phyloP scores from a whole-genome alignment of 306 rosid genomes.

The Begonia peltatifolia region DNA sequence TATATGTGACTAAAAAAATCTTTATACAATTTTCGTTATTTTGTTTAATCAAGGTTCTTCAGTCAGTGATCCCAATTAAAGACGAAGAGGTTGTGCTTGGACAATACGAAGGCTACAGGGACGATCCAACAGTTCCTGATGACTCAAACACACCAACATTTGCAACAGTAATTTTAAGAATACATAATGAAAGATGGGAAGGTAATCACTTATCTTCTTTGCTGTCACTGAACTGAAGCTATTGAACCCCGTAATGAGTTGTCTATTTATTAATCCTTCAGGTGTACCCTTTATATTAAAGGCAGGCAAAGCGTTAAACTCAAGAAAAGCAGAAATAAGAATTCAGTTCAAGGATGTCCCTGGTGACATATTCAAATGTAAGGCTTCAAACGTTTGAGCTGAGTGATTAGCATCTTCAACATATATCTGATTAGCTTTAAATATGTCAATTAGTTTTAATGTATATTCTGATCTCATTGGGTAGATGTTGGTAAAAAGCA shows the following conservation, averaged over 20 bases:
- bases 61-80: constrained; percentile 71
- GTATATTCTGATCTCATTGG: constrained; percentile 1
- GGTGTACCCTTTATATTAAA: constrained; percentile 92
- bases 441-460: too few species aligned
- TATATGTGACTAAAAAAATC: too few species aligned
- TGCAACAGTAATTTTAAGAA: constrained; percentile 67
- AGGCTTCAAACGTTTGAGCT: constrained; percentile 7
- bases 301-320: constrained; percentile 87
- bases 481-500: constrained; percentile 61
- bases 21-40: constrained; percentile 9
- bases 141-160: constrained; percentile 93
- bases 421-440: neutral
- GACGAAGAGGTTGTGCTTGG: constrained; percentile 88
- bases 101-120: constrained; percentile 90
- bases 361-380: constrained; percentile 95
- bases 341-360: constrained; percentile 97
- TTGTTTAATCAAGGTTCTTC: constrained; percentile 57
- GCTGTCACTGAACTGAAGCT: neutral
- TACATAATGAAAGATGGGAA: constrained; percentile 97
- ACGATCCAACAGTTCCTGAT: constrained; percentile 91
- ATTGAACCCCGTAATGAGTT: too few species aligned
- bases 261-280: constrained; percentile 6
- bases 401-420: too few species aligned
- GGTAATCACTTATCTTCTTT: constrained; percentile 24
- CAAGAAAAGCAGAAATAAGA: constrained; percentile 90